Evolutionary conservation across 176 grass and related monocot genomes (phyloP).

Genomic region (Chloris gayana): DNA sequence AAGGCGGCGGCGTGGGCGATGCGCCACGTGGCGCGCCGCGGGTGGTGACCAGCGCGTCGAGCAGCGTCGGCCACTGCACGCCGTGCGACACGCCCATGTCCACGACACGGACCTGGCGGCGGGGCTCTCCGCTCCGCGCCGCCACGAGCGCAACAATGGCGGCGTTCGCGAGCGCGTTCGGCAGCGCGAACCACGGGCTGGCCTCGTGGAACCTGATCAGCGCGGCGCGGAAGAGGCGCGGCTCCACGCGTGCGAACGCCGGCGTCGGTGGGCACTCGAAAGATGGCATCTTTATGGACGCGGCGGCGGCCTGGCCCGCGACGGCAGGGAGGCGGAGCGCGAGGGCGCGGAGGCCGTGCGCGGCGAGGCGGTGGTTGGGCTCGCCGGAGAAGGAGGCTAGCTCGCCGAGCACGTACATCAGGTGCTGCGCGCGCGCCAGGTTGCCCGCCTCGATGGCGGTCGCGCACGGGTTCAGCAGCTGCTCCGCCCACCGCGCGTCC

Average conservation of each 20-base stretch:
- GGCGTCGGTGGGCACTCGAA: conserved; percentile 42
- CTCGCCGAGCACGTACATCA: conserved; percentile 84
- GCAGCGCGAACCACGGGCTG: conserved; percentile 90
- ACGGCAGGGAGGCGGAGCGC: conserved; percentile 23
- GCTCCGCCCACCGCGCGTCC: conserved; percentile 88
- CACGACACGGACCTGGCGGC: conserved; percentile 61
- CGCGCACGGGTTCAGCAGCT: conserved; percentile 84
- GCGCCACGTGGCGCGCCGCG: conserved; percentile 1
- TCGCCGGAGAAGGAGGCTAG: conserved; percentile 78
- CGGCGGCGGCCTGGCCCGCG: conserved; percentile 15
- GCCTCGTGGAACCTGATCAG: conserved; percentile 91
- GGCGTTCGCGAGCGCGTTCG: conserved; percentile 84
- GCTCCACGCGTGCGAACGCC: conserved; percentile 49
- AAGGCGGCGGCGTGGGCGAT: conserved; percentile 36
- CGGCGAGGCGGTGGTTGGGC: conserved; percentile 78
- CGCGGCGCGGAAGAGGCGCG: conserved; percentile 66
- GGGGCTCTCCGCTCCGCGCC: not conserved
- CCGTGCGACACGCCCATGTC: conserved; percentile 93
- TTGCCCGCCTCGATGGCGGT: conserved; percentile 70
- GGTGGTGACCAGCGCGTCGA: conserved; percentile 64
- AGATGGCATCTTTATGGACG: conserved; percentile 7
- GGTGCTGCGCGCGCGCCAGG: conserved; percentile 68
- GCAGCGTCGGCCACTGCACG: conserved; percentile 94
- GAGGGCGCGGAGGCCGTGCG: conserved; percentile 73
- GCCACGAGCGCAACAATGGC: conserved; percentile 59